Conservation (phyloP, 257 asterid genomes). For the Jacaranda copaia region DNA sequence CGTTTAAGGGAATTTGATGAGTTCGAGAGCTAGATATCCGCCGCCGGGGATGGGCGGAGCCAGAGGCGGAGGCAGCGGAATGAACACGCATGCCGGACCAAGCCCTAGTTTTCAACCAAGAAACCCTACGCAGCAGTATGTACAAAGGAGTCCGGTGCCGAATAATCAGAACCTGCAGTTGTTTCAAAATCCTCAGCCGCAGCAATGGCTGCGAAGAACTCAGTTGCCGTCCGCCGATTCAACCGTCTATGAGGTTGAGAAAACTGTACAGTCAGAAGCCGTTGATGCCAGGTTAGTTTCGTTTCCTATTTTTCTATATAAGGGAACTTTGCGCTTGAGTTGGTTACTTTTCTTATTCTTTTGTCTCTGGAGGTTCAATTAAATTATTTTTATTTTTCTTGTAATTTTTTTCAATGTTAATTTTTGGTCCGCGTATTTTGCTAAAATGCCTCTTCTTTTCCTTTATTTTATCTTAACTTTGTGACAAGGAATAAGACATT, state of each 20-base stretch:
- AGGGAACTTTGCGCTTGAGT: not conserved
- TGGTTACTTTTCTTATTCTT: not conserved
- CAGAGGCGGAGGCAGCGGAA: conserved; percentile 61
- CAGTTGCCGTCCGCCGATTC: conserved; percentile 57
- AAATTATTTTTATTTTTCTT: not conserved
- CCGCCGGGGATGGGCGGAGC: conserved; percentile 87
- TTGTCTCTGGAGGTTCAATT: not conserved
- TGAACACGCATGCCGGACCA: conserved; percentile 56
- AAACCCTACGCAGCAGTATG: conserved; percentile 67
- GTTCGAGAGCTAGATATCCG: conserved; percentile 77
- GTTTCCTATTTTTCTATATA: conserved; percentile 6
- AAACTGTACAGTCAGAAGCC: conserved; percentile 75
- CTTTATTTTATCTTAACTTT: not conserved
- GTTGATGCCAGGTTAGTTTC: conserved; percentile 65
- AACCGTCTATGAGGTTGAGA: conserved; percentile 68
- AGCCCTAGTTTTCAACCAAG: conserved; percentile 68
- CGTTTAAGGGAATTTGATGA: conserved; percentile 50
- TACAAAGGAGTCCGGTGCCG: conserved; percentile 65
- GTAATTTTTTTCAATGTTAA: not conserved
- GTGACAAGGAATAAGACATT: not conserved
- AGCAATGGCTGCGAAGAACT: conserved; percentile 81
- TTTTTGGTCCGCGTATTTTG: not conserved
- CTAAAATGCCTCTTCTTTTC: not conserved
- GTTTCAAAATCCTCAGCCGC: conserved; percentile 60
- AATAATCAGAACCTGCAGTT: conserved; percentile 55